A percentile compares a stretch with the other conserved stretches of the same genome.
These are phyloP conservation scores for Whalleya microplaca DNA, from an alignment of 2,329 filamentous ascomycete species.

Conservation along the genomic window DNA sequence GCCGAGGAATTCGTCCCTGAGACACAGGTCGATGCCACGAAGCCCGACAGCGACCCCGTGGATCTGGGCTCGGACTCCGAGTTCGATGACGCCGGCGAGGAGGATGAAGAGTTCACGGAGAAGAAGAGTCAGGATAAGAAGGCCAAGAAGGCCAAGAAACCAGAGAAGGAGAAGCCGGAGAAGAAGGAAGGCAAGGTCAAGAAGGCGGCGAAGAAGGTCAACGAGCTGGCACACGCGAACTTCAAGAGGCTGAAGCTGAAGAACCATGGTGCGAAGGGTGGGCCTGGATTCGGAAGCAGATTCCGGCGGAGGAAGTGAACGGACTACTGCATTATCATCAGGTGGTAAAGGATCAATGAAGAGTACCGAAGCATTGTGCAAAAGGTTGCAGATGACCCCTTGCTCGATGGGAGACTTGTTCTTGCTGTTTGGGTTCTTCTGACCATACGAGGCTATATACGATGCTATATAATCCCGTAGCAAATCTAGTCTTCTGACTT, in stretches of 20 bases:
- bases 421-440: too few relatives aligned
- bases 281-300: slow-evolving; percentile 58
- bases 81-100: slow-evolving; percentile 41
- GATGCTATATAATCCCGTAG: too few relatives aligned
- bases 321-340: neutral
- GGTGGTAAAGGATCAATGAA: neutral
- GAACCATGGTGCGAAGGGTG: slow-evolving; percentile 66
- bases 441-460: too few relatives aligned
- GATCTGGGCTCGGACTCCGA: slow-evolving; percentile 46
- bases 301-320: slow-evolving; percentile 55
- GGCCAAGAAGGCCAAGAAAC: too few relatives aligned
- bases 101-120: slow-evolving; percentile 33
- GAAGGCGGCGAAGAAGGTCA: slow-evolving; percentile 62
- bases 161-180: slow-evolving; percentile 29
- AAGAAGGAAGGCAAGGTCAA: slow-evolving; percentile 51
- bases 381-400: neutral
- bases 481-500: too few relatives aligned
- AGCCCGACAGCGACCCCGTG: slow-evolving; percentile 35
- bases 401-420: too few relatives aligned
- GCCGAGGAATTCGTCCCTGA: slow-evolving; percentile 47
- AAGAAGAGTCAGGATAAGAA: slow-evolving; percentile 30
- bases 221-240: slow-evolving; percentile 66
- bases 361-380: neutral
- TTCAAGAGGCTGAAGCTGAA: slow-evolving; percentile 68
- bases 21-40: slow-evolving; percentile 40